Base-by-base conservation (phyloP, 2,329 filamentous ascomycete species). In the Alternaria dauci region DNA sequence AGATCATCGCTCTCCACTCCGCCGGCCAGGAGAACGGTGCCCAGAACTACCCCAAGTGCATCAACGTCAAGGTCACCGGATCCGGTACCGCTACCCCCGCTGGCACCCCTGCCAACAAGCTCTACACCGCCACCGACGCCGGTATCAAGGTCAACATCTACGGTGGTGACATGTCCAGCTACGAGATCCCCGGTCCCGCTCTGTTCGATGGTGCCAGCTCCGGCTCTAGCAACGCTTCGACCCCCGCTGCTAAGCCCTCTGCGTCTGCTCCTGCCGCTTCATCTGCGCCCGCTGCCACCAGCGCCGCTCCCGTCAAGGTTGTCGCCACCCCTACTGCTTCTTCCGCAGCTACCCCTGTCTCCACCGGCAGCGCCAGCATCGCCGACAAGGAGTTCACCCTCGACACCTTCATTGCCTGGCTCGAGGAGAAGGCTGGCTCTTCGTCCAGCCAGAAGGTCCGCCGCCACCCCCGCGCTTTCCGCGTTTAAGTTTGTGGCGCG, bases 61-160 rank as follows among this genome's bases (percentile, higher is more conserved):
- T 88, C 68, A 61, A 61, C 50, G 16, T 61, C 11, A 38, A 58
- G 50, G 79, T 89, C 64, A 84, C 83, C 34, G 86, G 86, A 52
- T 77, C 79, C 43, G 86, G 84, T 20, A 82, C 84, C 52, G 81
- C 79, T 32, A 78, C 71, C 62, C 74, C 77, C 9, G 46, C 61
- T 34, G 86, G 85, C 53, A 81, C 79, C 12, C 70, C 62, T 76
- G 42, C 85, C 79, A 62, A 86, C 82, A 77, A 79, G 61, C 79
- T 88, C 47, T 90, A 89, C 82, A 87, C 79, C 53, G 78, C 81
- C 68, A 76, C 79, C 55, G 87, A 89, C 73, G 74, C 84, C 12
- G 88, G 88, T 60, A 86, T 90, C 71, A 66, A 81, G 62, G 78
- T 88, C 81, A 86, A 85, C 81, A 83, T 89, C 76, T 89, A 89